Evolutionary conservation across 306 rosid species (phyloP).

Genomic region (Inga oerstediana): DNA sequence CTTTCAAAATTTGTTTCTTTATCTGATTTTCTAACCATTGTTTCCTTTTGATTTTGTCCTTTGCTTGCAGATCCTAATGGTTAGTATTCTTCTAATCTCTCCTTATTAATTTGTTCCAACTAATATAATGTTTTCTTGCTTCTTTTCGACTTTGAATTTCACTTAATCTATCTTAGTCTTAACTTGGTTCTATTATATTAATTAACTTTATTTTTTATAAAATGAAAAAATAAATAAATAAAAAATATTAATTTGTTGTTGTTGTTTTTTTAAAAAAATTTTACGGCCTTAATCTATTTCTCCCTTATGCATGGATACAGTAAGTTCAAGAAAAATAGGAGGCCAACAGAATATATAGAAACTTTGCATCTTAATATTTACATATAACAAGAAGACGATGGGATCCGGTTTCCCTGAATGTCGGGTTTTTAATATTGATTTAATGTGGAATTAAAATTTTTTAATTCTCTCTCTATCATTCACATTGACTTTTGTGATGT

Average conservation of each 20-base stretch:
- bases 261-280: too few species aligned
- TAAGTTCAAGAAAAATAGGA: not conserved
- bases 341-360: not conserved
- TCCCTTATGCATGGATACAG: not conserved
- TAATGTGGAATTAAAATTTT: too few species aligned
- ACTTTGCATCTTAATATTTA: not conserved
- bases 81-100: slow-evolving; percentile 25
- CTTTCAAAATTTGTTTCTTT: not conserved
- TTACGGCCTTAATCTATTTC: too few species aligned
- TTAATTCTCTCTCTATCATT: too few species aligned
- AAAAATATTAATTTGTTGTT: too few species aligned
- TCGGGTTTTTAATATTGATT: not conserved
- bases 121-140: not conserved
- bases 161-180: not conserved
- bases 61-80: slow-evolving; percentile 53
- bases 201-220: too few species aligned
- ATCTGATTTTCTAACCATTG: not conserved
- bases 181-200: too few species aligned
- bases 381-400: not conserved
- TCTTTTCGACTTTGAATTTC: not conserved
- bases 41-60: slow-evolving; percentile 11
- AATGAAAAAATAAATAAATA: too few species aligned
- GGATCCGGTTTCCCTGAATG: not conserved
- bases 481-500: not conserved
- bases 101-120: not conserved